Evolutionary conservation across 2,329 filamentous ascomycete genomes (phyloP).

Genomic region (Elsinoe australis): DNA sequence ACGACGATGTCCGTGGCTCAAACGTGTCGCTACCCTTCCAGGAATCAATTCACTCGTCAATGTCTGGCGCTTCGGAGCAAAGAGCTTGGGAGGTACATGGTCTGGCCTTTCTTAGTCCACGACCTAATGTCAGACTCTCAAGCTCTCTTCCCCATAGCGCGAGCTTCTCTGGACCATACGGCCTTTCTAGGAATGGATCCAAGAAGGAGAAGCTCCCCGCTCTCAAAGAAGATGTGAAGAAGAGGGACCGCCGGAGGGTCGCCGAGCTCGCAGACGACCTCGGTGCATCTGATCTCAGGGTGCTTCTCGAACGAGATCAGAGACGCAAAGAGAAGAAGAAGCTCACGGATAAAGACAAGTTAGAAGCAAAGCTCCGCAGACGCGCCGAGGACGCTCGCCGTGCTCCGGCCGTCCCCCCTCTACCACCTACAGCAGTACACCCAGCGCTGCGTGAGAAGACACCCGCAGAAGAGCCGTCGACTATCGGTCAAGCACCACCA

Average conservation of each 20-base stretch:
- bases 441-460: slow-evolving; percentile 27
- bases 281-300: slow-evolving; percentile 73
- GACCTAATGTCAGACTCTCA: slow-evolving; percentile 72
- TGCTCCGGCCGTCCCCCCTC: slow-evolving; percentile 43
- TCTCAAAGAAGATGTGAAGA: slow-evolving; percentile 22
- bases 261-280: slow-evolving; percentile 73
- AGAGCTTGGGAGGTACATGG: slow-evolving; percentile 72
- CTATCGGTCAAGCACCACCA: slow-evolving; percentile 6
- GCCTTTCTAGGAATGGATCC: slow-evolving; percentile 13
- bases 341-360: slow-evolving; percentile 57
- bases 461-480: slow-evolving; percentile 5
- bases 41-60: slow-evolving; percentile 66
- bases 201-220: slow-evolving; percentile 31
- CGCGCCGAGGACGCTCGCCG: slow-evolving; percentile 51
- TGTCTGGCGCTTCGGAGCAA: slow-evolving; percentile 67
- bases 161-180: slow-evolving; percentile 27
- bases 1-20: slow-evolving; percentile 40
- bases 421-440: slow-evolving; percentile 29
- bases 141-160: slow-evolving; percentile 51
- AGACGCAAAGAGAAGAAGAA: slow-evolving; percentile 70
- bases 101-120: slow-evolving; percentile 73
- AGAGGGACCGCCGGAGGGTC: slow-evolving; percentile 53
- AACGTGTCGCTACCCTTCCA: slow-evolving; percentile 67
- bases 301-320: slow-evolving; percentile 83
- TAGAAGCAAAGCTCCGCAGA: slow-evolving; percentile 57